phyloP scores from a whole-genome alignment of 2,329 filamentous ascomycete species.

The Botryosphaeria dothidea region DNA sequence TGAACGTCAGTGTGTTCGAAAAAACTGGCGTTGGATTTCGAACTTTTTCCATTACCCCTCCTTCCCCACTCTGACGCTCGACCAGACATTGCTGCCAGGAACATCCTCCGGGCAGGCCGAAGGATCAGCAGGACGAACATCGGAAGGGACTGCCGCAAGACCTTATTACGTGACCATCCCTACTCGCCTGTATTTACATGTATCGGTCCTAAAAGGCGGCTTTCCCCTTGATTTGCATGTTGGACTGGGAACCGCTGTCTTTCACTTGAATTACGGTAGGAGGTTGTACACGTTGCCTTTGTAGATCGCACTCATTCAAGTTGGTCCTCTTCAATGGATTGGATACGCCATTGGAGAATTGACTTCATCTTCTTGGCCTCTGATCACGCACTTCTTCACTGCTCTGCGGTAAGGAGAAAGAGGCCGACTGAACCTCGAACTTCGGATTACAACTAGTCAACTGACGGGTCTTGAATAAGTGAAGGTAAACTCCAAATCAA shows the following conservation, averaged over 20 bases:
- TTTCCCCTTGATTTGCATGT: not conserved
- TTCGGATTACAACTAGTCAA: no score
- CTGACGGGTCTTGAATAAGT: no score
- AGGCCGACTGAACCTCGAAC: no score
- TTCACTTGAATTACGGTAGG: not conserved
- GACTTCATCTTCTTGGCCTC: no score
- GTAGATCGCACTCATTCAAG: no score
- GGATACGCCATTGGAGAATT: no score
- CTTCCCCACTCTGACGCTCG: not conserved
- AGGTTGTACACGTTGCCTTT: not conserved
- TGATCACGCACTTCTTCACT: no score
- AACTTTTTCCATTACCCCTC: not conserved
- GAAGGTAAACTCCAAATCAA: not conserved
- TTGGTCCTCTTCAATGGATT: no score
- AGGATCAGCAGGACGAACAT: not conserved
- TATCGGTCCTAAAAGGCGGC: not conserved
- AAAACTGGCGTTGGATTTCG: not conserved
- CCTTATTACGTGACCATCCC: conserved; percentile 7
- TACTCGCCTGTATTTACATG: not conserved
- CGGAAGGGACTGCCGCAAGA: not conserved
- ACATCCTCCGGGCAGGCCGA: not conserved
- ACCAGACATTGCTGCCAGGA: not conserved
- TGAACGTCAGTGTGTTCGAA: not conserved
- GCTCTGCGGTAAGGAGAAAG: no score
- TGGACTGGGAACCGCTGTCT: not conserved